Percentiles rank a stretch among this genome's conserved stretches.
These are phyloP conservation scores for Ascochyta fabae DNA, from an alignment of 2,329 filamentous ascomycete species.

Conservation along the genomic window DNA sequence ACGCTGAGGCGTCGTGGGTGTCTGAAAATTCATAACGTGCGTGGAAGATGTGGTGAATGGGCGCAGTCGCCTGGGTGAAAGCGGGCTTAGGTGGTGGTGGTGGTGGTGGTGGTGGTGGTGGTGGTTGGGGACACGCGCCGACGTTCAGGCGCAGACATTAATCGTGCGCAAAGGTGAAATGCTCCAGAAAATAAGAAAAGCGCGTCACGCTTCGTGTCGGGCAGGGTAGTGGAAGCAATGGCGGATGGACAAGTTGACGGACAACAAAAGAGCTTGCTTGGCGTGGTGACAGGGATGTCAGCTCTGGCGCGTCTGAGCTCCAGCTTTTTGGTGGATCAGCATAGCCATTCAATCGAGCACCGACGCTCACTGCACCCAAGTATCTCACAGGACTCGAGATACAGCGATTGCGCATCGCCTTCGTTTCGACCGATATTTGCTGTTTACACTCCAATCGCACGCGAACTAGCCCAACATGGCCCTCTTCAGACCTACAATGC, in stretches of 20 bases:
- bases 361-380: not conserved
- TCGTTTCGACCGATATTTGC: not conserved
- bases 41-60: constrained; percentile 15
- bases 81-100: constrained; percentile 34
- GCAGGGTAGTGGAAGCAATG: constrained; percentile 34
- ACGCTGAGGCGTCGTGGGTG: constrained; percentile 66
- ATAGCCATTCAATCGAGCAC: constrained; percentile 9
- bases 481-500: constrained; percentile 30
- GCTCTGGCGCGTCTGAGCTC: constrained; percentile 19
- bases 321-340: constrained; percentile 15
- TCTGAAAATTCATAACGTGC: constrained; percentile 38
- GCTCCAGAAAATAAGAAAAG: constrained; percentile 20
- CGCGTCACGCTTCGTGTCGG: constrained; percentile 23
- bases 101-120: constrained; percentile 14
- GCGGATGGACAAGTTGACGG: constrained; percentile 32
- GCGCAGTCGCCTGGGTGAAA: constrained; percentile 30
- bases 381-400: no score
- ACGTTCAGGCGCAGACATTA: constrained; percentile 36
- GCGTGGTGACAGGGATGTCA: constrained; percentile 27
- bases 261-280: constrained; percentile 41
- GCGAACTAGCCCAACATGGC: constrained; percentile 28
- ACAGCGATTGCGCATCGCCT: not conserved
- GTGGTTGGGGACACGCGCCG: constrained; percentile 41
- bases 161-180: constrained; percentile 25
- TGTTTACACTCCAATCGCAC: not conserved